Evolutionary conservation across 2,329 filamentous ascomycete genomes (phyloP).

Genomic region (Colletotrichum limetticola): DNA sequence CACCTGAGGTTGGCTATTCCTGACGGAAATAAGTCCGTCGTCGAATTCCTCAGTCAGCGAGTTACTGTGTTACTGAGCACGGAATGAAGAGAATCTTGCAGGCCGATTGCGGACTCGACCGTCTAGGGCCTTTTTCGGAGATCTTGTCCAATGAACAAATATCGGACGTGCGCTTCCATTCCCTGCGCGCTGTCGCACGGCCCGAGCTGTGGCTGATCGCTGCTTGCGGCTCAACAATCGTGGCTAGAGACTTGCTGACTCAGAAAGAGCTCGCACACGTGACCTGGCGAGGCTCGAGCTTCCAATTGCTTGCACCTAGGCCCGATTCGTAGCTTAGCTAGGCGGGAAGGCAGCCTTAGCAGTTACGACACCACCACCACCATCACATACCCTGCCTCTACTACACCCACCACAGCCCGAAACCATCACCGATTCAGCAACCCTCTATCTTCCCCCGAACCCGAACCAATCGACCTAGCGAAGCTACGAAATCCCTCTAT

Average conservation of each 20-base stretch:
- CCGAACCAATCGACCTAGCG: conserved; percentile 31
- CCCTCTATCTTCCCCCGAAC: conserved; percentile 21
- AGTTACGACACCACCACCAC: conserved; percentile 36
- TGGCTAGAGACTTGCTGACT: background rate
- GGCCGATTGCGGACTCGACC: conserved; percentile 28
- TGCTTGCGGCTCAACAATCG: background rate
- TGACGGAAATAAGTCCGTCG: conserved; percentile 13
- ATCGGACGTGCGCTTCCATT: background rate
- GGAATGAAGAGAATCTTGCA: background rate
- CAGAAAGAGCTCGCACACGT: background rate
- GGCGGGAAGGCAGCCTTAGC: conserved; percentile 42
- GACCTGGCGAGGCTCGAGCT: conserved; percentile 36
- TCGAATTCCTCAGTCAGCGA: conserved; percentile 6
- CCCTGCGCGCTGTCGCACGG: background rate
- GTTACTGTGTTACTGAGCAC: background rate
- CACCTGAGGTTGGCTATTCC: background rate
- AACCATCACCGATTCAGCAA: conserved; percentile 13
- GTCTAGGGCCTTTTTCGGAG: background rate
- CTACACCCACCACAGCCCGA: conserved; percentile 20
- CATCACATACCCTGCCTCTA: background rate
- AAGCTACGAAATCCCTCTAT: conserved; percentile 43
- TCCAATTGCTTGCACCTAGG: conserved; percentile 25
- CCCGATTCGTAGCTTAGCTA: conserved; percentile 35
- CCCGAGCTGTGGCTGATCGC: background rate
- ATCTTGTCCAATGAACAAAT: background rate